A percentile compares a stretch with the other conserved stretches of the same genome.
These are phyloP conservation scores for Candida germanica DNA, from an alignment of 805 yeast species.

Conservation along the genomic window DNA sequence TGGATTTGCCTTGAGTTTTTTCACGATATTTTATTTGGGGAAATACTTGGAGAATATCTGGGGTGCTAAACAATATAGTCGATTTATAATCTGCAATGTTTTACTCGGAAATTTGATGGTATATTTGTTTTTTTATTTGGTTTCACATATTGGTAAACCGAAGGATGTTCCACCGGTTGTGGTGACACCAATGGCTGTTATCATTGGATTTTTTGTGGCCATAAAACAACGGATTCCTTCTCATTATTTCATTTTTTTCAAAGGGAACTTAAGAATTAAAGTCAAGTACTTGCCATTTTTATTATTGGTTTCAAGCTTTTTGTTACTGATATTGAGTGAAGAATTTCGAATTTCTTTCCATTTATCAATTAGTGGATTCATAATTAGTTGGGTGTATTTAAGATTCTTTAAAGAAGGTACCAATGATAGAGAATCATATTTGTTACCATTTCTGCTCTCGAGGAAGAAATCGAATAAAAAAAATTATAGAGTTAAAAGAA, in stretches of 20 bases:
- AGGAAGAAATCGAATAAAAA: constrained; percentile 18
- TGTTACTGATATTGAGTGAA: constrained; percentile 21
- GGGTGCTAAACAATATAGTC: constrained; percentile 53
- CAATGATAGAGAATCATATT: constrained; percentile 41
- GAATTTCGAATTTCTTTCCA: constrained; percentile 25
- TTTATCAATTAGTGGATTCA: constrained; percentile 29
- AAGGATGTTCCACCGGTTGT: constrained; percentile 40
- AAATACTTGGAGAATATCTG: constrained; percentile 64
- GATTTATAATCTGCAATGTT: constrained; percentile 41
- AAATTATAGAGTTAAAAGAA: constrained; percentile 10
- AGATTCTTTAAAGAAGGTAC: constrained; percentile 40
- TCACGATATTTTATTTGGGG: constrained; percentile 51
- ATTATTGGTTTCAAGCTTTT: constrained; percentile 20
- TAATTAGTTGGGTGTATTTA: constrained; percentile 38
- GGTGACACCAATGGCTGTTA: constrained; percentile 53
- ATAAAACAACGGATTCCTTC: constrained; percentile 66
- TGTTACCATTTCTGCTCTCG: constrained; percentile 30
- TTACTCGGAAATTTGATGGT: constrained; percentile 34
- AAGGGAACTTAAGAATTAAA: constrained; percentile 44
- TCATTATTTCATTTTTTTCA: constrained; percentile 49
- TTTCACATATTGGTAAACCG: constrained; percentile 13
- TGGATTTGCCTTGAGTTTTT: constrained; percentile 33
- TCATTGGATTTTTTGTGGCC: constrained; percentile 59
- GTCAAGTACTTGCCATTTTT: constrained; percentile 40
- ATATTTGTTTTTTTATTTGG: constrained; percentile 22